A percentile compares a stretch with the other conserved stretches of the same genome.
Conservation (phyloP, 805 yeast genomes). For the Yarrowia deformans region DNA sequence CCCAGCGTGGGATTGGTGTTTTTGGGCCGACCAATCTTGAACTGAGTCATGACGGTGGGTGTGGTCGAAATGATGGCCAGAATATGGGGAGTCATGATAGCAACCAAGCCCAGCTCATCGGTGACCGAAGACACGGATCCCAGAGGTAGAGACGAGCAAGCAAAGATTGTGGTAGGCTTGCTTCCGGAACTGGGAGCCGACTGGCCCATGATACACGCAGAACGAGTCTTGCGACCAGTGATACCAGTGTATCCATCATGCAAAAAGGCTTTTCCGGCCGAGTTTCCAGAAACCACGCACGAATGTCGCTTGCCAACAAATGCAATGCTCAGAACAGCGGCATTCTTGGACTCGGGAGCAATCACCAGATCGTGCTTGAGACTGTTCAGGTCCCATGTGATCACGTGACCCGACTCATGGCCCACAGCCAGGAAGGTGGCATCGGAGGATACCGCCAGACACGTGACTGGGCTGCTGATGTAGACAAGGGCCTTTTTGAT, state of each 20-base stretch:
- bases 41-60: constrained; percentile 61
- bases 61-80: constrained; percentile 63
- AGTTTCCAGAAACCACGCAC: constrained; percentile 63
- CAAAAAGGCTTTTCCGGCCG: constrained; percentile 62
- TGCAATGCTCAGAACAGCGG: constrained; percentile 50
- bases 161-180: constrained; percentile 50
- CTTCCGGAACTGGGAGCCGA: constrained; percentile 38
- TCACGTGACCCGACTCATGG: constrained; percentile 66
- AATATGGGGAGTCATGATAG: constrained; percentile 62
- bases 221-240: constrained; percentile 58
- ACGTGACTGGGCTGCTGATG: constrained; percentile 59
- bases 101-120: constrained; percentile 66
- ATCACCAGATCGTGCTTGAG: constrained; percentile 32
- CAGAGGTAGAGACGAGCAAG: constrained; percentile 62
- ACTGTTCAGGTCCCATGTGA: constrained; percentile 67
- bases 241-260: constrained; percentile 68
- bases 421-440: constrained; percentile 76
- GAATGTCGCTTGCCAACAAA: constrained; percentile 62
- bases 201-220: constrained; percentile 55
- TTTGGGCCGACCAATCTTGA: constrained; percentile 60
- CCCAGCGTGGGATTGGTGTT: constrained; percentile 48
- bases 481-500: constrained; percentile 56
- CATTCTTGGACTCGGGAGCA: constrained; percentile 49
- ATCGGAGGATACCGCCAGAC: constrained; percentile 69
- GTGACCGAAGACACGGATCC: constrained; percentile 63